These are phyloP conservation scores for Camellia oleifera DNA, from an alignment of 179 eudicot genomes.

Conservation along the genomic window DNA sequence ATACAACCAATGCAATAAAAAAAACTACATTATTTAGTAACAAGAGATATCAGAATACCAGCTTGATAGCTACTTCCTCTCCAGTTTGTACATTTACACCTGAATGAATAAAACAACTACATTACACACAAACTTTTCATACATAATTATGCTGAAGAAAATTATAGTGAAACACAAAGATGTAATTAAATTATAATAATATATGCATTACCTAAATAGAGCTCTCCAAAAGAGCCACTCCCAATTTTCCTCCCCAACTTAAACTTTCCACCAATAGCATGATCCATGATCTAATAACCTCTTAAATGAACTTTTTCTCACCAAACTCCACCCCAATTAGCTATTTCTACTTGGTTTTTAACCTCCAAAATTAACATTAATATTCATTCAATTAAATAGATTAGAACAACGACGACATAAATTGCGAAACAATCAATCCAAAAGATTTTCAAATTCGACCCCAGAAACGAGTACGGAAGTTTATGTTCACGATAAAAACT, in stretches of 20 bases:
- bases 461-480: neutral
- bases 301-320: constrained; percentile 13
- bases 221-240: constrained; percentile 91
- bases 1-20: neutral
- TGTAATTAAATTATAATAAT: neutral
- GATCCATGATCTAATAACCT: constrained; percentile 49
- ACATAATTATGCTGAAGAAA: constrained; percentile 14
- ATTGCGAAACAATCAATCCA: neutral
- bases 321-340: constrained; percentile 3
- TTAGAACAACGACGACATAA: constrained; percentile 12
- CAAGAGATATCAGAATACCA: constrained; percentile 46
- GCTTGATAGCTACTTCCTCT: constrained; percentile 92
- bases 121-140: constrained; percentile 17
- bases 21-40: neutral
- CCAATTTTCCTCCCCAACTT: constrained; percentile 87
- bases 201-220: constrained; percentile 56
- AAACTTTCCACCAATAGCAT: constrained; percentile 74
- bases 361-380: constrained; percentile 2
- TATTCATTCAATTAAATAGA: neutral
- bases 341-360: constrained; percentile 21
- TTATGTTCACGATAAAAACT: constrained; percentile 1
- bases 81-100: constrained; percentile 92
- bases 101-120: constrained; percentile 25
- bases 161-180: neutral
- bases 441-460: neutral